Conservation (phyloP, 1,284 basidiomycete genomes). For the Amylostereum areolatum region DNA sequence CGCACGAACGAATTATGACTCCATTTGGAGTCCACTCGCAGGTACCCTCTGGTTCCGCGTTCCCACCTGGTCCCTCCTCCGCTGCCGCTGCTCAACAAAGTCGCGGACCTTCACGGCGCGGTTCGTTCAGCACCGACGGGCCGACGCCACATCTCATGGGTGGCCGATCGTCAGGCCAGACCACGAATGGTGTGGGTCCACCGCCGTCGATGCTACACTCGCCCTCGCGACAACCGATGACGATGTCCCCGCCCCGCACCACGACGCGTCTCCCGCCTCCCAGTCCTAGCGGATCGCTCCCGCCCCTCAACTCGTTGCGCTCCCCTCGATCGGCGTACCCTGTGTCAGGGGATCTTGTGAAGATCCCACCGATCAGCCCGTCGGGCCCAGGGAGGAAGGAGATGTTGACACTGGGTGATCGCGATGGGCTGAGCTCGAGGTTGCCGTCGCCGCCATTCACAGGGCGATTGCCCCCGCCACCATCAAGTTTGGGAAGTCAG, state of each 20-base stretch:
- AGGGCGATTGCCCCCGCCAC: no score
- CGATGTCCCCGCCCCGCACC: conserved; percentile 2
- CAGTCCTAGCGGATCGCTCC: no score
- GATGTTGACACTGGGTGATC: no score
- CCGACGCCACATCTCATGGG: not conserved
- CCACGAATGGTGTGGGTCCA: no score
- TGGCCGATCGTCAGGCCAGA: not conserved
- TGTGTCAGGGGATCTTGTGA: no score
- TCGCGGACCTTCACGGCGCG: conserved; percentile 19
- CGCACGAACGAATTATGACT: conserved; percentile 28
- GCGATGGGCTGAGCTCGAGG: no score
- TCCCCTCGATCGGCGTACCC: no score
- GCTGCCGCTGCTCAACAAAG: conserved; percentile 2
- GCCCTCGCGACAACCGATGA: not conserved
- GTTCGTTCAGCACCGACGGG: conserved; percentile 23
- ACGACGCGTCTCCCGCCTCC: not conserved
- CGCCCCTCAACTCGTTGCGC: no score
- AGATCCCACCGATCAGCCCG: no score
- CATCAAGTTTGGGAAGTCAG: no score
- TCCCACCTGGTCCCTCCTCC: conserved; percentile 20
- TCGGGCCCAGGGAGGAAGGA: no score
- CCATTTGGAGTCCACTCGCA: conserved; percentile 46
- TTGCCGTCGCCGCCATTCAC: no score
- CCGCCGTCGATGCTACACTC: not conserved
- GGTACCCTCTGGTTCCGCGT: conserved; percentile 25